phyloP scores from a whole-genome alignment of 1,284 basidiomycete genomes.

The Cutaneotrichosporon arboriforme region DNA sequence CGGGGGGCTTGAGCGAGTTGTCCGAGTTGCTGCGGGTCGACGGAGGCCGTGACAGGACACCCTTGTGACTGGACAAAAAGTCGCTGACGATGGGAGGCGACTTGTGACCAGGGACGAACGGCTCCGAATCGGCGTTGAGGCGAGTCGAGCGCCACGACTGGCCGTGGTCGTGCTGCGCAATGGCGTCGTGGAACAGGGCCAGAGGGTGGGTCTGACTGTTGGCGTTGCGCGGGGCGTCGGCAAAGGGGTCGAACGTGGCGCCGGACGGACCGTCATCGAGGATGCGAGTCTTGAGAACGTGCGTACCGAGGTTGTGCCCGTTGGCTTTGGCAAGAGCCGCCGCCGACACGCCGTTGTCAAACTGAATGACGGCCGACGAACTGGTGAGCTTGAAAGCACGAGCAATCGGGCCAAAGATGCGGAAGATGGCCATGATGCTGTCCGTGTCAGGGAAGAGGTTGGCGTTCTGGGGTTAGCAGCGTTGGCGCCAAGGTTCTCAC shows the following conservation, averaged over 20 bases:
- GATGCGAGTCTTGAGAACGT: conserved; percentile 6
- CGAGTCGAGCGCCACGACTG: conserved; percentile 1
- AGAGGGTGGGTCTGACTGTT: too few relatives aligned
- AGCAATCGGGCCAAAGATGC: conserved; percentile 29
- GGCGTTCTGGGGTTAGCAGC: conserved; percentile 31
- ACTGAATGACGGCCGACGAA: conserved; percentile 29
- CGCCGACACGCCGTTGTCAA: conserved; percentile 31
- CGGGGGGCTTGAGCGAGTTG: too few relatives aligned
- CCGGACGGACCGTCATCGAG: not conserved
- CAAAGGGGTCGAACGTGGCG: conserved; percentile 15
- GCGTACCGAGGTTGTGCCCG: conserved; percentile 29
- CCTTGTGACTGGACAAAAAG: too few relatives aligned
- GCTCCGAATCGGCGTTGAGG: conserved; percentile 24
- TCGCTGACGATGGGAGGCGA: too few relatives aligned
- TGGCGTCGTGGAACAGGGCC: too few relatives aligned
- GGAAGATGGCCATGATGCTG: conserved; percentile 31
- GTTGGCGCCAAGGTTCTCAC: conserved; percentile 18
- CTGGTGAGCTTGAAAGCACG: conserved; percentile 28
- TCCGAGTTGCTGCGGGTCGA: too few relatives aligned
- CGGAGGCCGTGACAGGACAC: too few relatives aligned
- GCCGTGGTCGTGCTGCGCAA: too few relatives aligned
- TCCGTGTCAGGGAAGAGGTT: conserved; percentile 29
- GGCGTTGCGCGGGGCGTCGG: not conserved
- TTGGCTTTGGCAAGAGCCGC: conserved; percentile 27
- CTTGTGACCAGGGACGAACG: conserved; percentile 21